phyloP scores from a whole-genome alignment of 768 basidiomycete species.

The Podaxis pistillaris region DNA sequence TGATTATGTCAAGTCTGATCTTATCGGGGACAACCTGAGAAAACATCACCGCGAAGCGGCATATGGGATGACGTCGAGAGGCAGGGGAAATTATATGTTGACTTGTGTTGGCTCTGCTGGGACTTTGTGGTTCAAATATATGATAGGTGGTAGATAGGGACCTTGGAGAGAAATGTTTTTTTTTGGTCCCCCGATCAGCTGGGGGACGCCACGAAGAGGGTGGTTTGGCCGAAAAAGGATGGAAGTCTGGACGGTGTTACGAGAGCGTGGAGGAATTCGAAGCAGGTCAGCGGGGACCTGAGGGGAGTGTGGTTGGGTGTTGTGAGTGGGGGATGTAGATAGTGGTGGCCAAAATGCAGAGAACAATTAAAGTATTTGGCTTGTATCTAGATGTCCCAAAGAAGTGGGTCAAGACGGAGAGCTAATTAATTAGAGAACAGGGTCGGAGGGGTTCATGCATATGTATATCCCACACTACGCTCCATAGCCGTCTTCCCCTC shows the following conservation, averaged over 20 bases:
- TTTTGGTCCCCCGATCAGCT: background rate
- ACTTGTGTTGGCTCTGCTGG: background rate
- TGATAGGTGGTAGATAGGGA: background rate
- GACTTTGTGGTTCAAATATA: background rate
- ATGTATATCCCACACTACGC: slow-evolving; percentile 12
- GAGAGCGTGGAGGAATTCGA: background rate
- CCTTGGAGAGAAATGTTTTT: background rate
- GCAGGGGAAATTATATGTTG: background rate
- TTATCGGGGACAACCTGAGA: background rate
- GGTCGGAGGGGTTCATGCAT: slow-evolving; percentile 13
- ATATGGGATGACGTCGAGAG: background rate
- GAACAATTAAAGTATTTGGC: slow-evolving; percentile 7
- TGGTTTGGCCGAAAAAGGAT: background rate
- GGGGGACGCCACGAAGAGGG: background rate
- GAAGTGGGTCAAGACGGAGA: slow-evolving; percentile 18
- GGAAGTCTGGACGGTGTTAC: background rate
- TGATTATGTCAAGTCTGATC: background rate
- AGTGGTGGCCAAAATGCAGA: background rate
- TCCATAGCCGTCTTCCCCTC: slow-evolving; percentile 13
- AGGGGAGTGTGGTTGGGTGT: background rate
- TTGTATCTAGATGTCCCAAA: background rate
- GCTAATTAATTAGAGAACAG: slow-evolving; percentile 23
- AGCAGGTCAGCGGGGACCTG: background rate
- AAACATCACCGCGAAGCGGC: background rate
- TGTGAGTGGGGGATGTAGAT: background rate